phyloP scores from a whole-genome alignment of 257 asterid species.

The Solanum paucissectum region DNA sequence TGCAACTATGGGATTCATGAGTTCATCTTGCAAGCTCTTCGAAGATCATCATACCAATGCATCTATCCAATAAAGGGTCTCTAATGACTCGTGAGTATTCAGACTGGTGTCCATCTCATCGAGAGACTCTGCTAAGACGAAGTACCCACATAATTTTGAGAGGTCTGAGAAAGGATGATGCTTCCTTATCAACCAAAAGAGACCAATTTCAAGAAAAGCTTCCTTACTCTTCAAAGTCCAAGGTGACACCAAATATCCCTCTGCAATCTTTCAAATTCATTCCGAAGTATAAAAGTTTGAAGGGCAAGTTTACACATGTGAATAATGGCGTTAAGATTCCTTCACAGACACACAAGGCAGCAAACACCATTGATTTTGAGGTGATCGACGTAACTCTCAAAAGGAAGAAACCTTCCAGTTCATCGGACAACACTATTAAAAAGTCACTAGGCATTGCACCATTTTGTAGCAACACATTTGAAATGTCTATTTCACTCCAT shows the following conservation, averaged over 20 bases:
- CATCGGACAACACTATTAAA: too few species aligned
- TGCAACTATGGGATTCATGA: neutral
- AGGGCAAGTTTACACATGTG: neutral
- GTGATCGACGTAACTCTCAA: neutral
- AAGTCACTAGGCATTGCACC: neutral
- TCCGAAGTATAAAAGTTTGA: neutral
- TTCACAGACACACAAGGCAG: neutral
- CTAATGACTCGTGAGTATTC: neutral
- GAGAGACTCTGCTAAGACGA: neutral
- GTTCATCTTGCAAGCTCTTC: neutral
- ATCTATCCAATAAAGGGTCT: neutral
- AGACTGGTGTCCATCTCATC: neutral
- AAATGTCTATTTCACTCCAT: neutral
- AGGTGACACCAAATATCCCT: neutral
- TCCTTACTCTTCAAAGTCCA: neutral
- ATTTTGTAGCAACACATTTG: too few species aligned
- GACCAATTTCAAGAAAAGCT: neutral
- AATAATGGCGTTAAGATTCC: neutral
- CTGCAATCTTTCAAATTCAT: neutral
- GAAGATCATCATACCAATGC: neutral
- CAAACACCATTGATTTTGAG: neutral
- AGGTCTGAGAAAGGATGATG: neutral
- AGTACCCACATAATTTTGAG: neutral
- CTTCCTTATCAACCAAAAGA: neutral
- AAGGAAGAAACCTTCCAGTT: neutral